These are phyloP conservation scores for Erodium texanum DNA, from an alignment of 441 rosid genomes.

Conservation along the genomic window DNA sequence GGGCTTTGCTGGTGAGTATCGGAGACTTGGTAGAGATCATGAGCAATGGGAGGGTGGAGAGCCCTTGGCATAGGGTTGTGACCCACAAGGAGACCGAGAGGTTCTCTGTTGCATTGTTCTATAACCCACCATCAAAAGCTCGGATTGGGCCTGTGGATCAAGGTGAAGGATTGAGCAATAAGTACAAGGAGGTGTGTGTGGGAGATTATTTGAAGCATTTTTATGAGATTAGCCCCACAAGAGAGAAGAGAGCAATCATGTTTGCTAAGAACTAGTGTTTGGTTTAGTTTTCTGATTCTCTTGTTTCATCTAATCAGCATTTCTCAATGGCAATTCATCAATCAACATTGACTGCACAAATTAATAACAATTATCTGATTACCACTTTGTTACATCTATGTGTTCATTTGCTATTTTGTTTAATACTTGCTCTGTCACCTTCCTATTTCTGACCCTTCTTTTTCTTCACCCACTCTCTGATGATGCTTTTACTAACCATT, in stretches of 20 bases:
- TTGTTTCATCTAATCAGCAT: too few species aligned
- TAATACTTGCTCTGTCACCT: too few species aligned
- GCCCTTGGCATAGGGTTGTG: slow-evolving; percentile 24
- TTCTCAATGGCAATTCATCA: too few species aligned
- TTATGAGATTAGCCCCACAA: slow-evolving; percentile 16
- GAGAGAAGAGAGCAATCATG: slow-evolving; percentile 14
- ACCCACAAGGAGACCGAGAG: slow-evolving; percentile 12
- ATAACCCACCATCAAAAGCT: slow-evolving; percentile 9
- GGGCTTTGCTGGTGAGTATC: slow-evolving; percentile 13
- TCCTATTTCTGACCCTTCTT: too few species aligned
- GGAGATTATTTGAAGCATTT: slow-evolving; percentile 16
- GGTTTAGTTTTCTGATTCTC: too few species aligned
- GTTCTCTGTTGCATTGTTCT: slow-evolving; percentile 22
- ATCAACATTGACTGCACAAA: too few species aligned
- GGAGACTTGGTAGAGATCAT: slow-evolving; percentile 21
- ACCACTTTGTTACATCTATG: too few species aligned
- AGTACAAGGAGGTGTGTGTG: slow-evolving; percentile 15
- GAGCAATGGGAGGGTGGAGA: slow-evolving; percentile 17
- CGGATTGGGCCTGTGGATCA: slow-evolving; percentile 4
- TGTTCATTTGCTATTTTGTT: too few species aligned
- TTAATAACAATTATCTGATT: too few species aligned
- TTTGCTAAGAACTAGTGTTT: background rate
- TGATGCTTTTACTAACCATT: too few species aligned
- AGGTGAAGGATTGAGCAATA: background rate
- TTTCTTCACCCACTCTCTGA: too few species aligned